Base-by-base conservation (phyloP, 2,329 filamentous ascomycete genomes). In the Fusarium buxicola region DNA sequence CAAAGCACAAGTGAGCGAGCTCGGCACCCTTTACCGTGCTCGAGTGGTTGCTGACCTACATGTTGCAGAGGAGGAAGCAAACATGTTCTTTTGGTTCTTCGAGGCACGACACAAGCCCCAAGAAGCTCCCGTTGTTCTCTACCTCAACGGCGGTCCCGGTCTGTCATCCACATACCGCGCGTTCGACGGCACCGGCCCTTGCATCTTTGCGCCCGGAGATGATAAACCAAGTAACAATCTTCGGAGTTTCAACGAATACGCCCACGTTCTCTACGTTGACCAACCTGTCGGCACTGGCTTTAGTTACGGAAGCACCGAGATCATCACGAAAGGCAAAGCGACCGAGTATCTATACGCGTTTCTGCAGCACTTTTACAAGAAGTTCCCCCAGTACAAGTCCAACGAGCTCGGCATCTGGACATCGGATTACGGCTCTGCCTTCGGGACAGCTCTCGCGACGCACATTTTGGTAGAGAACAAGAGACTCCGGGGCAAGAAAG, bases 71-170 rank as follows among this genome's bases (percentile, higher is more conserved):
- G 28, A 40, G n/a, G 48, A 52, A 31, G 50, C 18, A 24, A 39
- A 58, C 18, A 25, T 49, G 4, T 58, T 55, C 35, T 56, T 56
- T n/a, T 56, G 46, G n/a, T 39, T 56, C n/a, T 56, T 40, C 18
- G n/a, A 48, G 13, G 15, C 51, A 2, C 51, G 59, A 13, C 36
- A 41, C 9, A 31, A n/a, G 2, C 18, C 36, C 10, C 8, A 7
- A 25, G 6, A 21, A 5, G 10, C 27, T 9, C 24, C 43, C 43
- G 15, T 55, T 13, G 18, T 62, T 47, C 11, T 62, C 13, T 56
- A 38, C 18, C 28, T 62, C 15, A 48, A 48, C 27, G 56, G 53
- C 13, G 47, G 56, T 0, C 59, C 56, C 3, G 51, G 59, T 2
- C 15, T 46, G 2, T 48, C 59, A 4, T 36, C 43, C 16, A 40